These are phyloP conservation scores for Sarocladium oryzae DNA, from an alignment of 2,329 filamentous ascomycete genomes.

Conservation along the genomic window DNA sequence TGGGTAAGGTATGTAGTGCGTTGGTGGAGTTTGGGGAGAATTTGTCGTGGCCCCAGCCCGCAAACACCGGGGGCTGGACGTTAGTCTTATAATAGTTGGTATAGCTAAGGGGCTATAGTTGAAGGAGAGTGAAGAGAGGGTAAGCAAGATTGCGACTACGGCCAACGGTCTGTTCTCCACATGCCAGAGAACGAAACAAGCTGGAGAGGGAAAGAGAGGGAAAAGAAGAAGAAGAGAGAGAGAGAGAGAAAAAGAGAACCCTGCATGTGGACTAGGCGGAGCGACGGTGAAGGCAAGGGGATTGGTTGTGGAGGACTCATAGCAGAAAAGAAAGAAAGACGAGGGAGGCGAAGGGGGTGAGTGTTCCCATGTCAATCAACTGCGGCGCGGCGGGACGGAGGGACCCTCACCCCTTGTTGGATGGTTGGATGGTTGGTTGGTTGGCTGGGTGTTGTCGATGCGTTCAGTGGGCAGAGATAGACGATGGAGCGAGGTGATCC, in stretches of 20 bases:
- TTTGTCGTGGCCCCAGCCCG: neutral
- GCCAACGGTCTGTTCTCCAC: neutral
- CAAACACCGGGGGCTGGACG: neutral
- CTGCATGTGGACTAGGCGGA: too few relatives aligned
- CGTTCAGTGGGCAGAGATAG: too few relatives aligned
- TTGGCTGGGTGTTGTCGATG: neutral
- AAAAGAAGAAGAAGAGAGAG: neutral
- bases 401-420: constrained; percentile 5
- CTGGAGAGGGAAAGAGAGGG: neutral
- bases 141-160: neutral
- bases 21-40: neutral
- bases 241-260: neutral
- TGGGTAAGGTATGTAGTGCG: neutral
- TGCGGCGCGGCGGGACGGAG: too few relatives aligned
- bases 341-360: too few relatives aligned
- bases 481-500: too few relatives aligned
- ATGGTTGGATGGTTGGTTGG: neutral
- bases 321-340: too few relatives aligned
- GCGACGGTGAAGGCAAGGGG: too few relatives aligned
- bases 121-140: too few relatives aligned
- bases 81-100: constrained; percentile 10
- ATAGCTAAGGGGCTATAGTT: constrained; percentile 8
- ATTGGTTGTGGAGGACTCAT: too few relatives aligned
- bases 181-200: constrained; percentile 9
- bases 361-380: too few relatives aligned